Evolutionary conservation across 306 rosid genomes (phyloP).

Genomic region (Ammopiptanthus mongolicus): DNA sequence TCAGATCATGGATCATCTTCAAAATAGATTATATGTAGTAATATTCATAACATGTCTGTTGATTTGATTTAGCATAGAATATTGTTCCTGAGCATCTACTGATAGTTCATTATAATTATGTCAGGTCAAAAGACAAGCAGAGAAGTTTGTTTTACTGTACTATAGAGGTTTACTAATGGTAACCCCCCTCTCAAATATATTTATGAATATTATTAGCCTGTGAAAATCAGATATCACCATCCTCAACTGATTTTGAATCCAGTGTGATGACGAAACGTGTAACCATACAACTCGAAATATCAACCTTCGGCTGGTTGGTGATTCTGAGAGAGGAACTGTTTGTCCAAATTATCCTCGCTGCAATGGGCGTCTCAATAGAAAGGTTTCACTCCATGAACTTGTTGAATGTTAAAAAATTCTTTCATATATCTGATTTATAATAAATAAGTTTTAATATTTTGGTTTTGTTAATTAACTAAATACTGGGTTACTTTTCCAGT

Average conservation of each 20-base stretch:
- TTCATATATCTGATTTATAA: background rate
- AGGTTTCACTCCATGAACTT: constrained; percentile 43
- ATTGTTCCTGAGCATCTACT: constrained; percentile 14
- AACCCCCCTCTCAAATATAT: constrained; percentile 21
- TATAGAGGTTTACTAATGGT: constrained; percentile 73
- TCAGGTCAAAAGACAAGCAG: constrained; percentile 91
- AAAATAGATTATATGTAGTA: background rate
- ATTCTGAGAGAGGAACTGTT: constrained; percentile 88
- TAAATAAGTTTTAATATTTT: background rate
- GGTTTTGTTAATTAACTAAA: background rate
- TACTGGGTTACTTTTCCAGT: constrained; percentile 39
- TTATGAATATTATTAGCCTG: background rate
- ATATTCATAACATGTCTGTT: background rate
- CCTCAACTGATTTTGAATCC: constrained; percentile 22
- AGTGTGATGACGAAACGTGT: constrained; percentile 98
- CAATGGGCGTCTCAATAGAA: constrained; percentile 69
- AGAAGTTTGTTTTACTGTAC: constrained; percentile 60
- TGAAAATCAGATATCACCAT: background rate
- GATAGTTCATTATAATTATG: background rate
- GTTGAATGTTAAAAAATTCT: background rate
- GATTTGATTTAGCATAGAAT: constrained; percentile 6
- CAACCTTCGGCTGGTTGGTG: constrained; percentile 72
- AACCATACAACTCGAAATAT: constrained; percentile 67
- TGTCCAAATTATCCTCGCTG: constrained; percentile 94
- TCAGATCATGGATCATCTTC: background rate